Percentiles rank a stretch among this genome's conserved stretches.
Conservation (phyloP, 495 filamentous ascomycete genomes). For the Cercophora sp. region DNA sequence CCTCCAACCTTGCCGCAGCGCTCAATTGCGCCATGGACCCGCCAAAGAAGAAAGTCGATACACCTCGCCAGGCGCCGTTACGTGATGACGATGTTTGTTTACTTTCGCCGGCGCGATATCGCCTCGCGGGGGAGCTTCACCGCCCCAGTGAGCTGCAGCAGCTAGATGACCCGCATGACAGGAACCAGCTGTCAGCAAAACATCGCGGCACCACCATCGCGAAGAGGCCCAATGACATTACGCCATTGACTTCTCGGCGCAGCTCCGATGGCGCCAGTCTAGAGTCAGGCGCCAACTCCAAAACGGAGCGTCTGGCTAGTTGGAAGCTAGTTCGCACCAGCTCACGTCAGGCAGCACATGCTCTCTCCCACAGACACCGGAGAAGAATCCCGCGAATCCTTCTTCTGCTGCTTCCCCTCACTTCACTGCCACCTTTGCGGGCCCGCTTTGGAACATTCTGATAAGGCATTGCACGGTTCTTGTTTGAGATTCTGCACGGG, state of each 20-base stretch:
- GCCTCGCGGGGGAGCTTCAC: constrained; percentile 5
- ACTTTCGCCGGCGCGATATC: constrained; percentile 5
- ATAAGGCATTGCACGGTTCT: constrained; percentile 7
- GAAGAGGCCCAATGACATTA: constrained; percentile 19
- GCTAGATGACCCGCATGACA: constrained; percentile 18
- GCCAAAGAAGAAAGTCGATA: constrained; percentile 1
- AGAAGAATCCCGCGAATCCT: constrained; percentile 9
- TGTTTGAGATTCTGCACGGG: constrained; percentile 10
- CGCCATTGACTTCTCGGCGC: constrained; percentile 10
- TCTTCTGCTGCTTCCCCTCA: background rate
- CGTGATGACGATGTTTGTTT: constrained; percentile 20
- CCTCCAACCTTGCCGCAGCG: background rate
- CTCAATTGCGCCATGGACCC: constrained; percentile 6
- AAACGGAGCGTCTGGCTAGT: constrained; percentile 5
- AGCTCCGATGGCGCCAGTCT: constrained; percentile 16
- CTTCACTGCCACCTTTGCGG: background rate
- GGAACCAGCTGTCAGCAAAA: constrained; percentile 11
- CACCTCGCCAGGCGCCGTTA: background rate
- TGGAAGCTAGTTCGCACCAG: constrained; percentile 10
- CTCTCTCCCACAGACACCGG: background rate
- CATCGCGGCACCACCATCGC: constrained; percentile 11
- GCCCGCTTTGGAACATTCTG: background rate
- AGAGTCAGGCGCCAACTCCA: constrained; percentile 16
- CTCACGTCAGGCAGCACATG: constrained; percentile 23
- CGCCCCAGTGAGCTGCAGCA: constrained; percentile 7